These are phyloP conservation scores for Aphanomyces astaci DNA, from an alignment of 352 stramenopile genomes.

Conservation along the genomic window DNA sequence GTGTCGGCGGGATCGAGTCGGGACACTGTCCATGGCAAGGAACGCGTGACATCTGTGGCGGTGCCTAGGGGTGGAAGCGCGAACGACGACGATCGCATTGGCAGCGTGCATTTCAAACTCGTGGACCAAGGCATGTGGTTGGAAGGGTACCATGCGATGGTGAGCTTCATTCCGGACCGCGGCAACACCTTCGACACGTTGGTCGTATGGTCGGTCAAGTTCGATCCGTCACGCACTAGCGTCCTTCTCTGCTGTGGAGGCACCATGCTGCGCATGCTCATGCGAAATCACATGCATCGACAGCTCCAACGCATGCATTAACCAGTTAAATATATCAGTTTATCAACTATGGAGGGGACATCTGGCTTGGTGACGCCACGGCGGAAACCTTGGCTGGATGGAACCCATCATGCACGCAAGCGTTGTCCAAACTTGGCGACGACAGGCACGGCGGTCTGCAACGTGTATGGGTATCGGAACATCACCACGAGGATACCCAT, in stretches of 20 bases:
- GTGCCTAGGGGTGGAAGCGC: background rate
- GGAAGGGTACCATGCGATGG: slow-evolving; percentile 17
- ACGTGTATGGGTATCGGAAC: background rate
- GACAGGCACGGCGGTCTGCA: background rate
- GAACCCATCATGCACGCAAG: background rate
- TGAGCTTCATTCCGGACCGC: slow-evolving; percentile 17
- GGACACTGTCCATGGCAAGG: background rate
- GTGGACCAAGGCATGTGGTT: slow-evolving; percentile 2
- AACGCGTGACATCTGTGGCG: slow-evolving; percentile 4
- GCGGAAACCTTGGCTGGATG: background rate
- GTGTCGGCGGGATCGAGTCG: background rate
- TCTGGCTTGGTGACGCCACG: too few species aligned
- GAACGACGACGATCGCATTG: slow-evolving; percentile 9
- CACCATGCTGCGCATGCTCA: slow-evolving; percentile 14
- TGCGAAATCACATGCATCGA: slow-evolving; percentile 13
- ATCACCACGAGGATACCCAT: background rate
- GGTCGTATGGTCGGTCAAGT: slow-evolving; percentile 18
- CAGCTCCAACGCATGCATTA: slow-evolving; percentile 5
- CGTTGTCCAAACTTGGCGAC: slow-evolving; percentile 5
- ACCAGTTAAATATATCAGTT: slow-evolving; percentile 3
- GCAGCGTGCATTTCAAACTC: slow-evolving; percentile 19
- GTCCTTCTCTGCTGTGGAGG: slow-evolving; percentile 16
- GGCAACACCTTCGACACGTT: slow-evolving; percentile 11
- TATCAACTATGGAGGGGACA: too few species aligned
- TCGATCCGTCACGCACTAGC: slow-evolving; percentile 11